Evolutionary conservation across 1,139 yeast species (phyloP), one percentile per base, ranked within the genome.

Genomic region (Suhomyces panamericanus): DNA sequence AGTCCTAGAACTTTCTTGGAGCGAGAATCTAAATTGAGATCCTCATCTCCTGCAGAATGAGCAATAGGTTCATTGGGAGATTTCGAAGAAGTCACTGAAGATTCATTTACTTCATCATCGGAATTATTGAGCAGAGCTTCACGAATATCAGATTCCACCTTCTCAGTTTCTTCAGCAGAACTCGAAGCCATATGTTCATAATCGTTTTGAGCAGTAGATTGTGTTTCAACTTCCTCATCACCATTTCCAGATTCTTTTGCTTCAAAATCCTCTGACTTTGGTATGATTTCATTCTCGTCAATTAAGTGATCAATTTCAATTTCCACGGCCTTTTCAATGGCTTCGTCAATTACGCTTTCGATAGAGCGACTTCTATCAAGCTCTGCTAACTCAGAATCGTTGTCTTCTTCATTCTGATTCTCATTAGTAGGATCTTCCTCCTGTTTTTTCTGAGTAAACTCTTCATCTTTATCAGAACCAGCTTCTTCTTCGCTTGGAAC

Each of bases 1-100:
- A 50, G 43, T 4, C 55, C 55, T n/a, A 50, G 38, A 4, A 50
- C 43, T 20, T 35, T 47, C 29, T 38, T 48, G 10, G 35, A n/a
- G 20, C 41, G 44, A 9, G 52, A 45, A 30, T 49, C 47, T 4
- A 38, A 8, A 5, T 29, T 35, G 9, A 39, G 24, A 6, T 20
- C 10, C 3, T 39, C 42, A 22, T 41, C 44, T 30, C 29, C 26
- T 11, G 32, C 27, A 11, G 41, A 36, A 20, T 38, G 24, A 20
- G 9, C 24, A 17, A 6, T 6, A 20, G 24, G 9, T 20, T 2
- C 24, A 20, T 20, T 7, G 32, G 13, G 20, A 6, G 11, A 41
- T 22, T 3, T 32, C 3, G n/a, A 26, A 26, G 29, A 26, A 26
- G 5, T 2, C 6, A 11, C 29, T 26, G n/a, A 4, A 7, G n/a